Base-by-base conservation (phyloP, 352 stramenopile species). In the Phytophthora pinifolia region DNA sequence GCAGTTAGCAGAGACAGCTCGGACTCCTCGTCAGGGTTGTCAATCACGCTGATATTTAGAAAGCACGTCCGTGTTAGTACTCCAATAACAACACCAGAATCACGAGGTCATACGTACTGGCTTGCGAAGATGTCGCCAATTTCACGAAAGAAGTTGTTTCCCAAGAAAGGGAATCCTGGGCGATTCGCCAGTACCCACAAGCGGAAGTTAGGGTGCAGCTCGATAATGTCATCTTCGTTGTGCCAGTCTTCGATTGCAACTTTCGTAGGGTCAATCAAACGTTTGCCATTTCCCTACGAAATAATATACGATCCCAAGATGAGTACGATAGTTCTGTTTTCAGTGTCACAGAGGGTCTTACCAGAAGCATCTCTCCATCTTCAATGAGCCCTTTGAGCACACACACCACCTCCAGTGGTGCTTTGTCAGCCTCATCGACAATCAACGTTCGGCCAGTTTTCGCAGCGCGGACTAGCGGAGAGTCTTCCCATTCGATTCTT, bases 341-440 rank as follows among this genome's bases (percentile, higher is more conserved):
- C 8, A 15, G 8, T 32, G 45, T 25, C 25, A 29, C 25, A 29
- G 25, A 29, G 25, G 5, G 25, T 6, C 46, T 53, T 72, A 90
- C 76, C 47, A 99, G 65, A 6, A 96, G 68, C 70, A 99, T 94
- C 46, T 98, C 92, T 44, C 96, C 92, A 70, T 99, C 96, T 83
- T 98, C 94, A 34, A 98, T 89, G 9, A 99, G 67, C 1, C 88
- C 86, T 68, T 98, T 98, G 3, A 99, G 71, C n/a, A 98, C 70
- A 18, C 90, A 94, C 14, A 98, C 86, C 1, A 99, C 96, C 58
- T 98, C 94, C 0, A 96, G 74, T 12, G 94, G 94, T 12, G 96
- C 96, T 70, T 99, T 99, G 70, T 99, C 96, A 25, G 94, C 94
- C 71, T 99, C 96, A 58, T 99, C 96, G 0, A 99, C 74, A 0